Conservation (phyloP, 768 basidiomycete species). For the Boletales sp. region DNA sequence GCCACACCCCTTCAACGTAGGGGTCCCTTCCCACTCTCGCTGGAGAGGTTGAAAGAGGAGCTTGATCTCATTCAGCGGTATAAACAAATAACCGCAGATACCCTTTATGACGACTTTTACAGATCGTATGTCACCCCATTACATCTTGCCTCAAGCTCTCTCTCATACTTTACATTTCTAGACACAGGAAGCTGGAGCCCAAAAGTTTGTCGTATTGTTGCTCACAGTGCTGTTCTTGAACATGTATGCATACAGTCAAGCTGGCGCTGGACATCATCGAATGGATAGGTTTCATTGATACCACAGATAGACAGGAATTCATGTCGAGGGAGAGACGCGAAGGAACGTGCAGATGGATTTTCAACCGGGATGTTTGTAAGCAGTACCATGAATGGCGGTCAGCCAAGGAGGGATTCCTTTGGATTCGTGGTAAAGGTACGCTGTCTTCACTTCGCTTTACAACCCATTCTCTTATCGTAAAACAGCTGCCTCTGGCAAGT, state of each 20-base stretch:
- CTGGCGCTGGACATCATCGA: conserved; percentile 17
- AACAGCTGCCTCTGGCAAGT: conserved; percentile 21
- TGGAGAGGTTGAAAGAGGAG: conserved; percentile 23
- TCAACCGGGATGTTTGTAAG: conserved; percentile 15
- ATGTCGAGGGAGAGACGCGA: conserved; percentile 22
- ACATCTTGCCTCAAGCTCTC: no score
- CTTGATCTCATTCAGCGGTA: conserved; percentile 18
- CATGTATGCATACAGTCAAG: conserved; percentile 15
- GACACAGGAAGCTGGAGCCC: conserved; percentile 17
- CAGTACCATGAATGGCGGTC: conserved; percentile 19
- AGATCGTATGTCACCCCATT: conserved; percentile 9
- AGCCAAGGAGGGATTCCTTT: conserved; percentile 19
- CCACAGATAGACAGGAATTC: conserved; percentile 22
- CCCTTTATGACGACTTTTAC: conserved; percentile 21
- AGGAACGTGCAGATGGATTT: conserved; percentile 25
- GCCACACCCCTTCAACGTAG: conserved; percentile 11
- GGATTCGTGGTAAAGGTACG: conserved; percentile 24
- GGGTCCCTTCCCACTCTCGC: conserved; percentile 19
- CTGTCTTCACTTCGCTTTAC: not conserved
- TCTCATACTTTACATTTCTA: conserved; percentile 4
- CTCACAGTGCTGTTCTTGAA: not conserved
- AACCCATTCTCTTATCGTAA: conserved; percentile 2
- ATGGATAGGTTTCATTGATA: conserved; percentile 24
- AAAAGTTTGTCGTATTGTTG: conserved; percentile 14
- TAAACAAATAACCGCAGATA: conserved; percentile 13